Evolutionary conservation across 2,329 filamentous ascomycete genomes (phyloP), one percentile per base, ranked within the genome.

Genomic region (Colletotrichum endophyticum): DNA sequence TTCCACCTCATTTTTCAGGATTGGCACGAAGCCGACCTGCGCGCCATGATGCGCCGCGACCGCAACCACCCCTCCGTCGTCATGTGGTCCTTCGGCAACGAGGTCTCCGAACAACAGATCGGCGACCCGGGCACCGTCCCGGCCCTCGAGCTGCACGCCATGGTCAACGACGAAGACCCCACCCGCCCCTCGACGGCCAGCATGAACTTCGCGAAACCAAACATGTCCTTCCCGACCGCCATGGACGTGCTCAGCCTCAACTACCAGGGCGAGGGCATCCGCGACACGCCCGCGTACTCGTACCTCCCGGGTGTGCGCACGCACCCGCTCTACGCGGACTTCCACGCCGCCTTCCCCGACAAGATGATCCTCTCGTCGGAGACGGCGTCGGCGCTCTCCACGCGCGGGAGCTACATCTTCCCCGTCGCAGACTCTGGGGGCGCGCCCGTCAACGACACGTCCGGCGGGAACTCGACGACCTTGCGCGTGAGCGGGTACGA

Each of bases 41-140:
- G 89, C 0, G 78, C 86, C 2, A 88, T 91, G 73, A 78, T 91
- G n/a, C 86, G 89, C 6, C 87, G 89, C 9, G 90, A 91, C 80
- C 84, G 89, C 22, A 91, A 91, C 78, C 89, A 91, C 79, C 86
- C 89, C 5, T 90, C 89, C 1, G 82, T 91, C 27, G 83, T 89
- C 32, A 83, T 84, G 2, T 91, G 89, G 90, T 89, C 88, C 75
- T 85, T 88, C 66, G 89, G 90, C 5, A 92, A 92, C 79, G 90
- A 91, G 80, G 84, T 91, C 3, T 79, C 83, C 2, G 89, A 91
- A 79, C 89, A 91, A 81, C 77, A 79, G 19, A 81, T 80, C 7
- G 81, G 82, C 49, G 75, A 81, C 61, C 76, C 81, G 3, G 84
- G 84, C 9, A 83, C 81, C 5, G 78, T 79, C 0, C 79, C 84